These are phyloP conservation scores for Aspergillus pseudoterreus DNA, from an alignment of 2,329 filamentous ascomycete species.

Conservation along the genomic window DNA sequence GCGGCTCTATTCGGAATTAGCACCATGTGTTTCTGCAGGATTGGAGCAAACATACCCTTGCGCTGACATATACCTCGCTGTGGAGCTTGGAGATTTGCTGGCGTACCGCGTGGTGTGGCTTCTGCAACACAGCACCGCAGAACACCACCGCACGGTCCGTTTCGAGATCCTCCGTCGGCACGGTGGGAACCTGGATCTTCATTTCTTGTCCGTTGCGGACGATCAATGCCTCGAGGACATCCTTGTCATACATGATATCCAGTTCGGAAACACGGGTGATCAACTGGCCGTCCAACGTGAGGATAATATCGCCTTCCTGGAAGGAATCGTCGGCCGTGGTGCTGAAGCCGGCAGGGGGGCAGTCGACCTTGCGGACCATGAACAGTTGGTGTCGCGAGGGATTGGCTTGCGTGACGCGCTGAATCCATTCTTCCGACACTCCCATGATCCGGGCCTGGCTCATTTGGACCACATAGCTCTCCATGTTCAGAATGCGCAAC, in stretches of 20 bases:
- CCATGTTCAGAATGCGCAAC: slow-evolving; percentile 86
- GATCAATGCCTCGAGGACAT: slow-evolving; percentile 76
- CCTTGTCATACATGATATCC: slow-evolving; percentile 92
- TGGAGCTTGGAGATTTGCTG: slow-evolving; percentile 97
- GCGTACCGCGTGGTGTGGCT: slow-evolving; percentile 90
- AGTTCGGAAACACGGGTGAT: slow-evolving; percentile 91
- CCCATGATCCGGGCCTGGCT: slow-evolving; percentile 96
- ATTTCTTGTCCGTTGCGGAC: slow-evolving; percentile 81
- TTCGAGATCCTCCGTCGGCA: slow-evolving; percentile 84
- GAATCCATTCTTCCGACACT: slow-evolving; percentile 92
- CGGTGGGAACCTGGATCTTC: slow-evolving; percentile 72
- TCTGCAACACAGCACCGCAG: slow-evolving; percentile 89
- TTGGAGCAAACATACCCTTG: slow-evolving; percentile 48
- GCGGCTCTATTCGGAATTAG: slow-evolving; percentile 50
- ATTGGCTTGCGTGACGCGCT: slow-evolving; percentile 82
- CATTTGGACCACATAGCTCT: slow-evolving; percentile 95
- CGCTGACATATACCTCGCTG: slow-evolving; percentile 93
- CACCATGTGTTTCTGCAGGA: slow-evolving; percentile 5
- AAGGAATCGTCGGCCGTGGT: slow-evolving; percentile 60
- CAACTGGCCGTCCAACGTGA: slow-evolving; percentile 85
- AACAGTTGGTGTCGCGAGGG: slow-evolving; percentile 93
- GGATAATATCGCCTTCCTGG: slow-evolving; percentile 84
- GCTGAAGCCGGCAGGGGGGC: slow-evolving; percentile 47
- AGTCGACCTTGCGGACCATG: slow-evolving; percentile 90
- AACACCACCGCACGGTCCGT: slow-evolving; percentile 90